Conservation (phyloP, 805 yeast genomes). For the Saccharomyces mikatae region DNA sequence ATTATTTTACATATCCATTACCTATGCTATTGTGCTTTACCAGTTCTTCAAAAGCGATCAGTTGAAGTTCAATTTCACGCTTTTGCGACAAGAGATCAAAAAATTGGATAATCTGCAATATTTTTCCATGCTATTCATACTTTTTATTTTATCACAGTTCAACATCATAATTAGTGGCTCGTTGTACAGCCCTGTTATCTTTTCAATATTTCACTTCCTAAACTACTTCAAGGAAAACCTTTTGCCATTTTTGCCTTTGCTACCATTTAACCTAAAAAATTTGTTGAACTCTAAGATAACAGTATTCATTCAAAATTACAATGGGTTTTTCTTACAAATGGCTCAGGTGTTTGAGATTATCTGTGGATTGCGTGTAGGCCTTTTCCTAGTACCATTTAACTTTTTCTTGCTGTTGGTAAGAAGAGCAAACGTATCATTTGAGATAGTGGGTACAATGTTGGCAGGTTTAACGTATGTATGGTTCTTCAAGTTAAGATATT, state of each 20-base stretch:
- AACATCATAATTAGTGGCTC: conserved; percentile 38
- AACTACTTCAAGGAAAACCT: conserved; percentile 48
- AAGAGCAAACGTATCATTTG: conserved; percentile 15
- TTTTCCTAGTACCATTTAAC: conserved; percentile 35
- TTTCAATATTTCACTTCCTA: conserved; percentile 57
- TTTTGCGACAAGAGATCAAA: conserved; percentile 25
- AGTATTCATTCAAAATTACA: conserved; percentile 32
- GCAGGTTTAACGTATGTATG: conserved; percentile 40
- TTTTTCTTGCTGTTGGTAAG: conserved; percentile 30
- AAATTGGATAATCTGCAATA: conserved; percentile 58
- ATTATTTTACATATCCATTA: conserved; percentile 45
- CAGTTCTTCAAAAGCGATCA: conserved; percentile 45
- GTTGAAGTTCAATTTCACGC: conserved; percentile 27
- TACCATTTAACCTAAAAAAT: conserved; percentile 17
- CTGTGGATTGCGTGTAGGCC: conserved; percentile 33
- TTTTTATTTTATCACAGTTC: conserved; percentile 38
- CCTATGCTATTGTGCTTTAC: conserved; percentile 55
- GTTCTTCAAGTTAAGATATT: conserved; percentile 55
- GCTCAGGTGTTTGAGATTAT: conserved; percentile 44
- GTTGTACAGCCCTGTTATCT: conserved; percentile 53
- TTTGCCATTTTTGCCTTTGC: conserved; percentile 42
- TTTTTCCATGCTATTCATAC: conserved; percentile 37
- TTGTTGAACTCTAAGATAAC: conserved; percentile 26
- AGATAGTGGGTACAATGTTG: conserved; percentile 20
- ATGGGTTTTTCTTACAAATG: conserved; percentile 36